Base-by-base conservation (phyloP, 352 stramenopile species). In the Globisporangium abappressorium region DNA sequence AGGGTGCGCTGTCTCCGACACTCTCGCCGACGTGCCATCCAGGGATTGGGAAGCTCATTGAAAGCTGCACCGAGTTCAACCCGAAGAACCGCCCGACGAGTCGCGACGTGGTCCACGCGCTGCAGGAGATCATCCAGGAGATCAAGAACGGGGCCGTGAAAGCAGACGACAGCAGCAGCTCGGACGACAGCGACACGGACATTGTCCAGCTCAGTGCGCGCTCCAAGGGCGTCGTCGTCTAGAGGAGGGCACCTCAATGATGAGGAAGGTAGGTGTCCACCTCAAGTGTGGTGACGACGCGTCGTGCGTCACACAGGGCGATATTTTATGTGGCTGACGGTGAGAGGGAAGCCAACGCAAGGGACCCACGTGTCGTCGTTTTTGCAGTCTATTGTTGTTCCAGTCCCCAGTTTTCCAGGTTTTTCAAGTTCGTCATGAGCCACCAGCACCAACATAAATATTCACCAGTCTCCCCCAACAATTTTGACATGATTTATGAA, bases 1-100 rank as follows among this genome's bases (percentile, higher is more conserved):
- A 77, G 46, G 85, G 85, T 9, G 77, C 80, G 38, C 59, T 92
- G 22, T 80, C 75, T 4, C 85, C 81, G 14, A 87, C 80, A 12
- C 65, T 93, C 24, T 91, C 85, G 0, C 43, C 65, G 1, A 67
- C 65, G 43, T 93, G 85, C 54, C 80, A 77, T 2, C 75, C 79
- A 9, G 75, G 57, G 28, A 82, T 93, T 55, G 69, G 78, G 26
- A 72, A 81, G 47, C 75, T 93, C 26, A 76, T 79, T 20, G 53
- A 73, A 33, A 55, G 65, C 15, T 85, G 77, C 38, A 71, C 74
- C 33, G 69, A 65, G 15, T 81, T 72, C 65, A 54, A 73, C 24
- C 77, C 75, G 20, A 65, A 74, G 26, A 72, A 78, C 36, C 74
- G 74, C 6, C 74, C 74, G 12, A 69, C 67, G 20, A 77, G 62